Evolutionary conservation across 148 eudicot species (phyloP), one percentile per base, ranked within the genome.

Genomic region (Fagopyrum esculentum): DNA sequence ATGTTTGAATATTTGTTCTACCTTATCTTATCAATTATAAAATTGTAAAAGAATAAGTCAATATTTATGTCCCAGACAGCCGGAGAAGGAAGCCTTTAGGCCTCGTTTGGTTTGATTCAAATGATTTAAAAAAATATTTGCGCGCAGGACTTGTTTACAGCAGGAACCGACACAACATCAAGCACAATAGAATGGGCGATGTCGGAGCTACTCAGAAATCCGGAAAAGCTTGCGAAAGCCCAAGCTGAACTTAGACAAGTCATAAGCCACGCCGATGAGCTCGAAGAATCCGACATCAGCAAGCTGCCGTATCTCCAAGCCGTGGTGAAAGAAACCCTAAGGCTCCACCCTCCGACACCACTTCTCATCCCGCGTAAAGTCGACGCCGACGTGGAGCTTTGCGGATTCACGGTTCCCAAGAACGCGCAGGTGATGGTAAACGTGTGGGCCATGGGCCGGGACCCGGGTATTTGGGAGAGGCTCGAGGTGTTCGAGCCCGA

Each of bases 361-460:
- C 73, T 85, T 12, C 26, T 81, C 70, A 69, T 85, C 9, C 87
- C 85, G 6, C 77, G 84, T 76, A 83, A 60, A 72, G 77, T 71
- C 3, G 79, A 78, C 0, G 17, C 77, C 11, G 79, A 85, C 4
- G 77, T 74, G 0, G 52, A 51, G 6, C 55, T 83, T 0, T 77
- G 45, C 16, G 84, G 81, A 11, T 81, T n/a, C 49, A 81, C 81
- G 16, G 29, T 83, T 0, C 84, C 85, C 1, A 78, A 81, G 75
- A 77, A 81, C 46, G 78, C 88, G 1, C 88, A 85, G 69, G 73
- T 85, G 35, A 44, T 85, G 19, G 80, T 85, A 0, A 85, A 85
- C 79, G 85, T 77, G 4, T 85, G 85, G 84, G 82, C 84, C 4
- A 85, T 85, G 16, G 87, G 87, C 26, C 72, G 83, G 69, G 87